Evolutionary conservation across 345 rosid species (phyloP).

Genomic region (Balakata baccata): DNA sequence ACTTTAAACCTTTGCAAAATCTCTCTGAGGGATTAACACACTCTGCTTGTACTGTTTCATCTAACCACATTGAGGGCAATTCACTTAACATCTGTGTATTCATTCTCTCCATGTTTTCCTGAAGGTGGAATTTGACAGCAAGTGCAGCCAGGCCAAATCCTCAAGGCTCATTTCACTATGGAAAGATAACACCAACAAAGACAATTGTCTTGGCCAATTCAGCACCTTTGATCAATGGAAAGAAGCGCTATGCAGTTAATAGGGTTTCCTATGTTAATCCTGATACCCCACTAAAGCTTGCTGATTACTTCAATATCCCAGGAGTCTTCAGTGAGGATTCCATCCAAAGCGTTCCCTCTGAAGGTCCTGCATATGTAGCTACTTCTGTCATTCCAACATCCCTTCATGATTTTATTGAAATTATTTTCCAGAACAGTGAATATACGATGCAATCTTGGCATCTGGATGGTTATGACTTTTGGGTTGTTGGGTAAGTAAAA

Average conservation of each 20-base stretch:
- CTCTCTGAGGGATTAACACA: not conserved
- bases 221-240: constrained; percentile 70
- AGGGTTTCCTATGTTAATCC: constrained; percentile 69
- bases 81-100: not conserved
- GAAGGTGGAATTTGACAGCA: constrained; percentile 85
- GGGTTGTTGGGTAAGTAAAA: constrained; percentile 78
- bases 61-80: not conserved
- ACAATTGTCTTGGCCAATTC: constrained; percentile 63
- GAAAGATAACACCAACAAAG: constrained; percentile 51
- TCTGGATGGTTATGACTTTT: constrained; percentile 90
- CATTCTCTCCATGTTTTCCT: constrained; percentile 6
- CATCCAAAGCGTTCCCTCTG: constrained; percentile 53
- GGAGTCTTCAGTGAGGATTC: constrained; percentile 60
- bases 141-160: constrained; percentile 98
- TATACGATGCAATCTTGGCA: constrained; percentile 80
- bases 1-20: not conserved
- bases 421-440: constrained; percentile 76
- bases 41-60: not conserved
- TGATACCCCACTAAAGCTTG: constrained; percentile 85
- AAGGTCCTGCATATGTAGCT: constrained; percentile 44
- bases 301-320: constrained; percentile 62
- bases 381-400: constrained; percentile 57
- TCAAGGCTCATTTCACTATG: constrained; percentile 90
- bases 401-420: constrained; percentile 67
- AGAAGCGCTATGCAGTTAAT: constrained; percentile 72